Evolutionary conservation across 768 basidiomycete species (phyloP), one percentile per base, ranked within the genome.

Genomic region (Boletus rex-veris): DNA sequence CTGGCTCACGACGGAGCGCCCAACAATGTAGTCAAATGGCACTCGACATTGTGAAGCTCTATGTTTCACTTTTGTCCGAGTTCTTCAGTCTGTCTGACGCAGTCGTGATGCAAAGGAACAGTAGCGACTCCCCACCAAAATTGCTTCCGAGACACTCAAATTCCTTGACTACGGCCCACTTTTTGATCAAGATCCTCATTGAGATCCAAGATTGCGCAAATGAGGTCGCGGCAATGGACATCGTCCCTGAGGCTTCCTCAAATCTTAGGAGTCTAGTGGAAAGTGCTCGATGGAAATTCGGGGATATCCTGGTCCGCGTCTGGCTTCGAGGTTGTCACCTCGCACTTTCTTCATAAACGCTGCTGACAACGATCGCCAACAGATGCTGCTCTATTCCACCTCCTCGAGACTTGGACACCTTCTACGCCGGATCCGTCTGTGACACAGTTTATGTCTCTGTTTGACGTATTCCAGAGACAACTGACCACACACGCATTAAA

Each of bases 181-280:
- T 89, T 72, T 77, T 94, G 28, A 79, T 85, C 66, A 88, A 84
- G 63, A 82, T 95, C 26, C 74, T 96, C 16, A 79, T 80, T 3
- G 97, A 98, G 66, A 77, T 98, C 6, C 86, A 88, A 61, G 97
- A 98, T 51, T 87, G 84, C 43, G 83, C 88, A 4, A 86, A 80
- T 59, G 97, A 99, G 61, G 68, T 96, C 28, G 81, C 81, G 43
- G 78, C 75, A 7, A 82, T 93, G 74, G 94, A 94, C 54, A 83
- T 98, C 35, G 83, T 86, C 2, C 77, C 75, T n/a, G 94, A 96
- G 53, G 82, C 77, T 5, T 72, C 77, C n/a, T 75, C 80, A 40
- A 84, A 77, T 41, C 65, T 97, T 52, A 89, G 82, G 66, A 82
- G 77, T 57, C 72, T 98, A 30, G 67, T 96, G 59, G 91, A 93